phyloP scores from a whole-genome alignment of 2,329 filamentous ascomycete species.

The Chaetomium globosum region DNA sequence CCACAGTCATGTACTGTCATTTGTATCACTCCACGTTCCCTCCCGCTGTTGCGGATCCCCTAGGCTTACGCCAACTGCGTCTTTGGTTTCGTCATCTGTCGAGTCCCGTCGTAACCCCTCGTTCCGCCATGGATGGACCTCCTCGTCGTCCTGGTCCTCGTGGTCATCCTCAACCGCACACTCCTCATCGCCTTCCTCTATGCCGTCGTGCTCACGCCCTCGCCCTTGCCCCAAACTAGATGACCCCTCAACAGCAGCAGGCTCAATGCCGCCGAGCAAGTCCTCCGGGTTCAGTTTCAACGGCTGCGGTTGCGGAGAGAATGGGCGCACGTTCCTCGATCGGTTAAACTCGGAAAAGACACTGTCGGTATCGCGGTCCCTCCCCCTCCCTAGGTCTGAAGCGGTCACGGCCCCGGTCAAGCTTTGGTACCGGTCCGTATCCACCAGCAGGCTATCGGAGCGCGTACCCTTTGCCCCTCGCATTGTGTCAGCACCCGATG shows the following conservation, averaged over 20 bases:
- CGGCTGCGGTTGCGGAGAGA: conserved; percentile 57
- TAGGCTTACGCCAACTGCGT: conserved; percentile 23
- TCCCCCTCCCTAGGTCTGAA: conserved; percentile 33
- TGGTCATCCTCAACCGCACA: conserved; percentile 24
- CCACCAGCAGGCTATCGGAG: conserved; percentile 59
- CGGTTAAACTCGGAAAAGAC: conserved; percentile 60
- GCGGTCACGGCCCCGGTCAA: conserved; percentile 43
- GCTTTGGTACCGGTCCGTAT: conserved; percentile 60
- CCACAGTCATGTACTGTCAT: conserved; percentile 5
- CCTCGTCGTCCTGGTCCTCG: conserved; percentile 31
- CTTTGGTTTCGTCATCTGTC: conserved; percentile 30
- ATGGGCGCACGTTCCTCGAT: conserved; percentile 57
- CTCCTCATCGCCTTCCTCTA: conserved; percentile 24
- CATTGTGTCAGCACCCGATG: conserved; percentile 44
- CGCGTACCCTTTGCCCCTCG: conserved; percentile 47
- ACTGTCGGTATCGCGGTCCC: conserved; percentile 51
- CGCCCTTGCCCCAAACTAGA: conserved; percentile 2
- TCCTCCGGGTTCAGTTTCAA: conserved; percentile 42
- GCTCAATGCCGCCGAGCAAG: conserved; percentile 36
- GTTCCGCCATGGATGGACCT: conserved; percentile 36
- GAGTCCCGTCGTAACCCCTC: conserved; percentile 31
- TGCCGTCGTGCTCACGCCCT: neutral
- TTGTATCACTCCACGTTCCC: conserved; percentile 30
- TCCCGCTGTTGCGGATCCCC: conserved; percentile 33
- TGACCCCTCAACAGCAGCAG: conserved; percentile 14